Percentiles rank a stretch among this genome's conserved stretches.
phyloP scores from a whole-genome alignment of 768 basidiomycete species.

The Boletellus sp. region DNA sequence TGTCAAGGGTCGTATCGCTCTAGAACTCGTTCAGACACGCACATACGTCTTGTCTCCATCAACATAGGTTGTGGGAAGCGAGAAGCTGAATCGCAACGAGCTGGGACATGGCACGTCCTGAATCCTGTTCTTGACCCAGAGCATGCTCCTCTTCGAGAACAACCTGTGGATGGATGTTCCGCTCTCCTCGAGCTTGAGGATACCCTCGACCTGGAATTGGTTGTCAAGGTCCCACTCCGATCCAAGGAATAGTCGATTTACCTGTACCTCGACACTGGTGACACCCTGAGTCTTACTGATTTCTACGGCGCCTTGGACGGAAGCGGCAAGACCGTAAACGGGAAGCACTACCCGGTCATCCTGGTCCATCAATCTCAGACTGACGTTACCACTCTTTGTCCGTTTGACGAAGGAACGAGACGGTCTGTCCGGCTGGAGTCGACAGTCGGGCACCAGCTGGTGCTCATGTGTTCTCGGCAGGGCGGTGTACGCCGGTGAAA shows the following conservation, averaged over 20 bases:
- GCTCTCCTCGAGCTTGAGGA: constrained; percentile 56
- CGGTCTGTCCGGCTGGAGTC: constrained; percentile 35
- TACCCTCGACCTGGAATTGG: constrained; percentile 53
- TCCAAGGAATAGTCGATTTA: constrained; percentile 19
- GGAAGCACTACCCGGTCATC: constrained; percentile 50
- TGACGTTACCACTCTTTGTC: constrained; percentile 50
- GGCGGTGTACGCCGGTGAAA: constrained; percentile 50
- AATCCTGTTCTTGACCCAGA: constrained; percentile 54
- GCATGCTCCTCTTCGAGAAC: constrained; percentile 46
- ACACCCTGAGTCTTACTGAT: constrained; percentile 53
- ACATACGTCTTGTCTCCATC: constrained; percentile 60
- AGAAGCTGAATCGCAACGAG: constrained; percentile 50
- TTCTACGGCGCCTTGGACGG: constrained; percentile 55
- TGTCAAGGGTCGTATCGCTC: background rate
- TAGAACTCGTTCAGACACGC: constrained; percentile 24
- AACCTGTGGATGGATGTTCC: constrained; percentile 52
- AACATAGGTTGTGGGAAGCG: constrained; percentile 55
- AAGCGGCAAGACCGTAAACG: constrained; percentile 49
- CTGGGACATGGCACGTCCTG: constrained; percentile 46
- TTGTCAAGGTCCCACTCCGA: background rate
- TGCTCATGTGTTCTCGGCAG: constrained; percentile 53
- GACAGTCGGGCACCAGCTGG: constrained; percentile 45
- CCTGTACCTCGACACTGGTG: constrained; percentile 63
- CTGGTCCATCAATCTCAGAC: constrained; percentile 51
- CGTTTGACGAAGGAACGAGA: constrained; percentile 55